These are phyloP conservation scores for Conringia planisiliqua DNA, from an alignment of 345 rosid species.

Conservation along the genomic window DNA sequence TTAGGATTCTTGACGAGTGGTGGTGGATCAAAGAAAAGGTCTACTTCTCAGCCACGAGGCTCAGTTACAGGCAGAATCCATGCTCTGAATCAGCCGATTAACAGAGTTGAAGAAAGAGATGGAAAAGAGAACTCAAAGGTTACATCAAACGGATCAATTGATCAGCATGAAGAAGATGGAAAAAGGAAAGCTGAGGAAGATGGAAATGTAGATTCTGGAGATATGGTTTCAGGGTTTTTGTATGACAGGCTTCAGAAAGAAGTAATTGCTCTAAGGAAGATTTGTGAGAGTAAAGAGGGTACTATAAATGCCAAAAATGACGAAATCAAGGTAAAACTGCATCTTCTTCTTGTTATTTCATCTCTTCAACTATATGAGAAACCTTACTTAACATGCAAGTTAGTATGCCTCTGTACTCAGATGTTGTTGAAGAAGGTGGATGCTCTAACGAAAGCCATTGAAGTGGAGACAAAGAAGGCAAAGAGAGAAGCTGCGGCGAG, in stretches of 20 bases:
- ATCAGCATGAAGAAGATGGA: constrained; percentile 25
- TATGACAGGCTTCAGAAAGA: constrained; percentile 90
- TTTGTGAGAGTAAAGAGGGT: constrained; percentile 59
- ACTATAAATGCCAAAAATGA: constrained; percentile 58
- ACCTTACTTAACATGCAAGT: not conserved
- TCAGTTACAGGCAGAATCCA: constrained; percentile 40
- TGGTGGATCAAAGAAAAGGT: constrained; percentile 62
- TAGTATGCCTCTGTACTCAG: constrained; percentile 38
- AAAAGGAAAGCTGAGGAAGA: constrained; percentile 22
- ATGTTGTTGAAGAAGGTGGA: constrained; percentile 77
- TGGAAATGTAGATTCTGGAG: constrained; percentile 40
- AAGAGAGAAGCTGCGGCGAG: constrained; percentile 72
- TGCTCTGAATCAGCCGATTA: constrained; percentile 43
- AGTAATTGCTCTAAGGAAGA: constrained; percentile 62
- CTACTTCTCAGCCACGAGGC: constrained; percentile 64
- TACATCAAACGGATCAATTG: constrained; percentile 26
- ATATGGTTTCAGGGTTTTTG: constrained; percentile 79
- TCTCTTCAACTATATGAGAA: not conserved
- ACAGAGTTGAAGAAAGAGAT: constrained; percentile 43
- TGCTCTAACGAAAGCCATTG: constrained; percentile 67
- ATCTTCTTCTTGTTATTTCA: not conserved
- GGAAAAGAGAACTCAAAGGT: constrained; percentile 61
- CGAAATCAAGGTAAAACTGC: constrained; percentile 66
- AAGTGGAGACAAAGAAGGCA: constrained; percentile 70
- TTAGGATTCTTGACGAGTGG: constrained; percentile 65